Evolutionary conservation across 2,329 filamentous ascomycete genomes (phyloP).

Genomic region (Verticillium alfalfae): DNA sequence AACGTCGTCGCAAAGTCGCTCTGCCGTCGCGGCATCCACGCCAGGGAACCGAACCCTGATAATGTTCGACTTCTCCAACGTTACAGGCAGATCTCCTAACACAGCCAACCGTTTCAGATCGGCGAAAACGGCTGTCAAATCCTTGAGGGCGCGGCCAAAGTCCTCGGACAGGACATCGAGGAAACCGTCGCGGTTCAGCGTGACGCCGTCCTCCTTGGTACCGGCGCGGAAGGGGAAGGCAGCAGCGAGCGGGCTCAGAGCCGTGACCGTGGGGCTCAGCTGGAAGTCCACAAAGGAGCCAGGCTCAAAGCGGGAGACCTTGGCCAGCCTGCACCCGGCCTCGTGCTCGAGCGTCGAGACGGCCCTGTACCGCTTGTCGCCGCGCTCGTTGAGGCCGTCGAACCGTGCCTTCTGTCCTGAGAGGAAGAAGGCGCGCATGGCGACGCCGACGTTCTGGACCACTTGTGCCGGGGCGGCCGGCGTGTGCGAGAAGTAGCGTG

Average conservation of each 20-base stretch:
- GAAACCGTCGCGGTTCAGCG: constrained; percentile 76
- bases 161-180: constrained; percentile 81
- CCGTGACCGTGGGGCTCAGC: constrained; percentile 83
- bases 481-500: constrained; percentile 84
- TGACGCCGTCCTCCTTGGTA: constrained; percentile 17
- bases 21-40: constrained; percentile 77
- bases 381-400: constrained; percentile 67
- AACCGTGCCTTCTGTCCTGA: constrained; percentile 85
- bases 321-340: constrained; percentile 61
- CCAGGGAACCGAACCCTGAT: constrained; percentile 86
- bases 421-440: constrained; percentile 87
- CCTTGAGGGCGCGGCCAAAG: constrained; percentile 81
- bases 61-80: constrained; percentile 60
- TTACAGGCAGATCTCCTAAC: constrained; percentile 79
- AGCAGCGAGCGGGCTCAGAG: constrained; percentile 66
- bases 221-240: constrained; percentile 46
- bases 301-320: constrained; percentile 48
- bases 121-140: constrained; percentile 71
- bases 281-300: constrained; percentile 87
- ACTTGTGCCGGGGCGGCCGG: constrained; percentile 84
- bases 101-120: constrained; percentile 74
- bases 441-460: constrained; percentile 90
- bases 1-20: constrained; percentile 78
- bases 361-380: constrained; percentile 73
- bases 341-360: constrained; percentile 73